phyloP scores from a whole-genome alignment of 2,329 filamentous ascomycete genomes.

The Boeremia exigua region DNA sequence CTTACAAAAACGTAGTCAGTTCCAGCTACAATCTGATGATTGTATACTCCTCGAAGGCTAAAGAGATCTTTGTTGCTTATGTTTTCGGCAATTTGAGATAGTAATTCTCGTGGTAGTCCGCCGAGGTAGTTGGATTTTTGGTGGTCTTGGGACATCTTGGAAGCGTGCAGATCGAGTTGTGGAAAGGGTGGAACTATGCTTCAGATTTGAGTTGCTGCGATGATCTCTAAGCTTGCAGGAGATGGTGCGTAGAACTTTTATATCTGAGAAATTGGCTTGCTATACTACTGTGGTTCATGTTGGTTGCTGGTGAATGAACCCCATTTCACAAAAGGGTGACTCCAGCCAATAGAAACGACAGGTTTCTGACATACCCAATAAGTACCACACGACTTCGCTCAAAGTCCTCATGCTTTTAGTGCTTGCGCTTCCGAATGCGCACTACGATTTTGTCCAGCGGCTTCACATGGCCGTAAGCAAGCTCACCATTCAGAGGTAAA shows the following conservation, averaged over 20 bases:
- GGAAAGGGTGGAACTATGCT: too few species aligned
- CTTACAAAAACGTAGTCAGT: neutral
- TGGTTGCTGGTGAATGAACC: too few species aligned
- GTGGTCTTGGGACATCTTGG: neutral
- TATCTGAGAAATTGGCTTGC: too few species aligned
- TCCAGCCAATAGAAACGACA: neutral
- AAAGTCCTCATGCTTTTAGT: neutral
- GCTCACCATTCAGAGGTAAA: constrained; percentile 23
- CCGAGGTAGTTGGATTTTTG: neutral
- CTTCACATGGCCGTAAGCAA: constrained; percentile 29
- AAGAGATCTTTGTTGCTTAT: neutral
- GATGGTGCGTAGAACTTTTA: too few species aligned
- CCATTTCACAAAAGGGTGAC: neutral
- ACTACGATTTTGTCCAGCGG: constrained; percentile 29
- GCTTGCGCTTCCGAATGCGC: constrained; percentile 33
- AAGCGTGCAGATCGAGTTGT: too few species aligned
- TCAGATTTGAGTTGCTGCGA: too few species aligned
- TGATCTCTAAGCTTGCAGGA: too few species aligned
- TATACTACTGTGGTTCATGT: too few species aligned
- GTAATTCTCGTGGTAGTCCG: neutral
- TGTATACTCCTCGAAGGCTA: neutral
- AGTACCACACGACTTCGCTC: too few species aligned
- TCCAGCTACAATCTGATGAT: neutral
- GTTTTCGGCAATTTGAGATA: neutral
- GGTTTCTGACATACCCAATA: too few species aligned